Evolutionary conservation across 805 yeast genomes (phyloP).

Genomic region (Wickerhamiella lipophila): DNA sequence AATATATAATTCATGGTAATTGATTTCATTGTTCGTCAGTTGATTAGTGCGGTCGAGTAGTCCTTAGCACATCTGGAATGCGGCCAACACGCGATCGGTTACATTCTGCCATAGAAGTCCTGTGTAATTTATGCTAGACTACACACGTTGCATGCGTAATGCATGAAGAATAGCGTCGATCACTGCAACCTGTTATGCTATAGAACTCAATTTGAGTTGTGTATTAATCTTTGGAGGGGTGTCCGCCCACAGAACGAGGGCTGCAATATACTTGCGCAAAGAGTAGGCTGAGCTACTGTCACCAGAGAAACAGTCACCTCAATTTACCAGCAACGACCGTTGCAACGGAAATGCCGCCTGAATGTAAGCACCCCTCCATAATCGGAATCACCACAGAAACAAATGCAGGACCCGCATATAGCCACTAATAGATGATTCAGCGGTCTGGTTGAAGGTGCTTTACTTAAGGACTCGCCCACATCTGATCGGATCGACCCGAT

Average conservation of each 20-base stretch:
- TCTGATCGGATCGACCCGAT: not conserved
- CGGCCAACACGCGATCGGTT: not conserved
- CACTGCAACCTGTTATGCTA: not conserved
- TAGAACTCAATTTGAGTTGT: not conserved
- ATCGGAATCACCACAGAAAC: conserved; percentile 1
- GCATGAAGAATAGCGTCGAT: not conserved
- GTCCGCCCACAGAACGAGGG: not conserved
- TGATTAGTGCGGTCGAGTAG: no score
- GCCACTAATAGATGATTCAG: conserved; percentile 1
- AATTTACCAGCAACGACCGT: not conserved
- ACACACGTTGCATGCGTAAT: not conserved
- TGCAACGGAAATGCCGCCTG: not conserved
- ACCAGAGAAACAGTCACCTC: not conserved
- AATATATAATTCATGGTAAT: not conserved
- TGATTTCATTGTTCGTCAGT: not conserved
- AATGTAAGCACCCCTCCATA: not conserved
- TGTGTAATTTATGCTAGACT: no score
- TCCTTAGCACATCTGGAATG: not conserved
- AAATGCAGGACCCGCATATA: not conserved
- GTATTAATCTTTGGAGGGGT: not conserved
- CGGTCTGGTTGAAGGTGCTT: not conserved
- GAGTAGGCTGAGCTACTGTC: not conserved
- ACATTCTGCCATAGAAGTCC: not conserved
- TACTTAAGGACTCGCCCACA: not conserved
- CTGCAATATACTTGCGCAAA: no score